Percentiles rank a stretch among this genome's conserved stretches.
Conservation (phyloP, 1,139 yeast species). For the Protomyces gravidus region DNA sequence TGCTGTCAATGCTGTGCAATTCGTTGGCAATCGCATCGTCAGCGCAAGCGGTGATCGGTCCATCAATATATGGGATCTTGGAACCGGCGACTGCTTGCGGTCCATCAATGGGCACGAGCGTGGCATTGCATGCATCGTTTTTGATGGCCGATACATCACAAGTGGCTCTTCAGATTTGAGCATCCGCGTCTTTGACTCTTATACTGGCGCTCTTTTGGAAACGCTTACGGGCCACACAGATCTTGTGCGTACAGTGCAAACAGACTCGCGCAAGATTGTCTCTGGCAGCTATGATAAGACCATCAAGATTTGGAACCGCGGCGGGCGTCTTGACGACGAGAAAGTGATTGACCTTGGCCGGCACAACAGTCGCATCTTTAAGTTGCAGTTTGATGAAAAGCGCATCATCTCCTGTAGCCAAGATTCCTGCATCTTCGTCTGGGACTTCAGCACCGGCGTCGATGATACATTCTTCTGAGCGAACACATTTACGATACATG, state of each 20-base stretch:
- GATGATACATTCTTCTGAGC: constrained; percentile 31
- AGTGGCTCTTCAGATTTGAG: constrained; percentile 40
- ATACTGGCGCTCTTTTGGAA: constrained; percentile 58
- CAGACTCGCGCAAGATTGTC: constrained; percentile 30
- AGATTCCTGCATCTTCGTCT: constrained; percentile 29
- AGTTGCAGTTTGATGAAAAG: constrained; percentile 30
- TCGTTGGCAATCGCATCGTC: constrained; percentile 28
- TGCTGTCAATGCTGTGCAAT: constrained; percentile 32
- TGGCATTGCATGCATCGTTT: constrained; percentile 33
- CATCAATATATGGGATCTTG: constrained; percentile 93
- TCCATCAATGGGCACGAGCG: constrained; percentile 43
- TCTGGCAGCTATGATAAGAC: constrained; percentile 43
- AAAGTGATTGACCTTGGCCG: constrained; percentile 25
- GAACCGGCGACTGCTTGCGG: constrained; percentile 81
- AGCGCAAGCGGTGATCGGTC: constrained; percentile 73
- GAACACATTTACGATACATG: no score
- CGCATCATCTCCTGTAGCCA: constrained; percentile 31
- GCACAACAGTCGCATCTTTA: constrained; percentile 29
- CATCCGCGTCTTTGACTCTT: constrained; percentile 48
- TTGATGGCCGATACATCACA: constrained; percentile 35
- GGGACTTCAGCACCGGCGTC: constrained; percentile 30
- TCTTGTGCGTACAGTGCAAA: constrained; percentile 30
- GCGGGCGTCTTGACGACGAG: constrained; percentile 56
- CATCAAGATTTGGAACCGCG: constrained; percentile 51
- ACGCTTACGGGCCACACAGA: constrained; percentile 63